A percentile compares a stretch with the other conserved stretches of the same genome.
Evolutionary conservation across 1,284 basidiomycete species (phyloP).

Genomic region (Hymenochaete sp.): DNA sequence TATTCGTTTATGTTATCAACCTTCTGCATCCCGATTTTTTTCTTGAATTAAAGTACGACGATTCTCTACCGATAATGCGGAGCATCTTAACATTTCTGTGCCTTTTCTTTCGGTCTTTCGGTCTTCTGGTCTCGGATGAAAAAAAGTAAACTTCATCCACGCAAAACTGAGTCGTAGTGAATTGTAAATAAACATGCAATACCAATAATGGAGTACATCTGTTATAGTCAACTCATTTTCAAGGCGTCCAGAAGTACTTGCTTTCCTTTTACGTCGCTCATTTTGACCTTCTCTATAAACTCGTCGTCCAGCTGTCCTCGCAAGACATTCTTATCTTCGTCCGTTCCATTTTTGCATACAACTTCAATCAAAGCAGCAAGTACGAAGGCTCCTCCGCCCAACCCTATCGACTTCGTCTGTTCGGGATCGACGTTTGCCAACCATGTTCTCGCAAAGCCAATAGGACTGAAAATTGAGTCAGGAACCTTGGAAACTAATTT

Average conservation of each 20-base stretch:
- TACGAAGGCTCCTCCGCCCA: constrained; percentile 67
- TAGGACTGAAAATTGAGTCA: constrained; percentile 39
- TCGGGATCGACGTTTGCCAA: constrained; percentile 50
- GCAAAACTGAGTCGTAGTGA: no score
- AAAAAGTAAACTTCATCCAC: no score
- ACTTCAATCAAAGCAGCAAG: constrained; percentile 69
- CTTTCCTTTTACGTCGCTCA: constrained; percentile 45
- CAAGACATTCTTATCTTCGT: constrained; percentile 29
- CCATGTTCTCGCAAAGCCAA: constrained; percentile 50
- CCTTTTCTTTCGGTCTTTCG: no score
- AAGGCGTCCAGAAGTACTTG: constrained; percentile 40
- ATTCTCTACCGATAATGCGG: no score
- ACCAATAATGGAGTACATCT: no score
- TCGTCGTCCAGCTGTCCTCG: constrained; percentile 47
- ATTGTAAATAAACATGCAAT: no score
- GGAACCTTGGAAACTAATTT: constrained; percentile 40
- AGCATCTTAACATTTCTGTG: no score
- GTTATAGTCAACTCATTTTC: no score
- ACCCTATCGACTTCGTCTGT: constrained; percentile 49
- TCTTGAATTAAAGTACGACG: no score
- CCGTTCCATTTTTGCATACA: constrained; percentile 35
- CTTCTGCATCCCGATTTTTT: no score
- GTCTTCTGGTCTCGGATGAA: no score
- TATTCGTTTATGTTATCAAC: no score
- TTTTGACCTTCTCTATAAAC: constrained; percentile 34